Evolutionary conservation across 768 basidiomycete genomes (phyloP), one percentile per base, ranked within the genome.

Genomic region (Brasilioporus rufonigricans): DNA sequence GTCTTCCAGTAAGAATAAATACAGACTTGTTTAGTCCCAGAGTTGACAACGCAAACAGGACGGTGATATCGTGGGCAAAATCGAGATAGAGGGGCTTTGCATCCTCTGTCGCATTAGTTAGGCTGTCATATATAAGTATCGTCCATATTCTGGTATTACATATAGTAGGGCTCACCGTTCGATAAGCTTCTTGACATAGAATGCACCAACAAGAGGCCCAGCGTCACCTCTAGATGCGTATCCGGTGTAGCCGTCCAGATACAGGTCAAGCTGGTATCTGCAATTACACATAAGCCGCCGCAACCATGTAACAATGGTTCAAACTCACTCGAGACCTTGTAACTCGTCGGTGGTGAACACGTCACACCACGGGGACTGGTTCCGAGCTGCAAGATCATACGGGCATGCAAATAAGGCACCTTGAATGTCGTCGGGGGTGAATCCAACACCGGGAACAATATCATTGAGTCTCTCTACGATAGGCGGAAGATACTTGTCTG

Each of bases 361-460:
- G 24, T 60, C 60, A 50, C 74, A 77, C 76, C 76, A 77, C 1
- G 76, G 73, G 31, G 76, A 72, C 19, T 44, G 48, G 26, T 65
- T 56, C 50, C 61, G 57, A 18, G 72, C 69, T 1, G 75, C 76
- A 38, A 73, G 64, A 53, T 76, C 76, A 45, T 74, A 77, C 24
- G 75, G 70, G 48, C 74, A 75, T 23, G 74, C 75, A 47, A 71
- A 76, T 44, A 77, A 64, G 48, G 74, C 73, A 24, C 77, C 77
- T 38, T 65, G 74, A 14, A 65, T 62, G 57, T 72, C 66, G 31
- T 67, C 55, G 8, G 57, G 27, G 13, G 67, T 61, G 27, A 77
- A 65, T 33, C 56, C 57, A 16, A 76, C 65, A 0, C 62, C 70
- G 0, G 73, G 73, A 14, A 77, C 48, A 32, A 69, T 58, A 31